phyloP scores from a whole-genome alignment of 768 basidiomycete genomes.

The Peribolospora baueri region DNA sequence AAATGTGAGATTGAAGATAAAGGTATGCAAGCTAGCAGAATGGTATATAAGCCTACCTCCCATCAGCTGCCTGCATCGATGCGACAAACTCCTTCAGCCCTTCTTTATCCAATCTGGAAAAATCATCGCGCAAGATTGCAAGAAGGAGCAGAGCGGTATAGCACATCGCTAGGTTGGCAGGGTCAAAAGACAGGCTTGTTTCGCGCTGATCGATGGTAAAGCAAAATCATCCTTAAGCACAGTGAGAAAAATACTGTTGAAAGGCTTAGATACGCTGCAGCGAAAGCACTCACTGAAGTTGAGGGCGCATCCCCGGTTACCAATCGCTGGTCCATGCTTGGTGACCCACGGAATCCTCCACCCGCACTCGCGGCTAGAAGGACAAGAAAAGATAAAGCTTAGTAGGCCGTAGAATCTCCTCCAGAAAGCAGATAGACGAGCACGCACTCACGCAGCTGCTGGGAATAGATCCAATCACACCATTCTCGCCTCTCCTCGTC shows the following conservation, averaged over 20 bases:
- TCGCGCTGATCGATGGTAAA: conserved; percentile 10
- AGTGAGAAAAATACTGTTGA: not conserved
- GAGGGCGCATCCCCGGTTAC: conserved; percentile 35
- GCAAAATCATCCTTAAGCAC: conserved; percentile 5
- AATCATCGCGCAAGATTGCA: conserved; percentile 65
- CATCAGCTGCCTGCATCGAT: conserved; percentile 51
- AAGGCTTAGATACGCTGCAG: conserved; percentile 5
- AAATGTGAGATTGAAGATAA: not conserved
- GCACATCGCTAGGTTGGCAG: conserved; percentile 73
- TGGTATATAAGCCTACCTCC: conserved; percentile 35
- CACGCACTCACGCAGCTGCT: conserved; percentile 37
- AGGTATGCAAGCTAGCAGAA: not conserved
- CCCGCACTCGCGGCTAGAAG: conserved; percentile 1
- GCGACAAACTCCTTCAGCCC: conserved; percentile 44
- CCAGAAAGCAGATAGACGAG: conserved; percentile 5
- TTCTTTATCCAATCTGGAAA: conserved; percentile 38
- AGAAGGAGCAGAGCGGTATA: conserved; percentile 72
- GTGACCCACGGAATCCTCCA: conserved; percentile 10
- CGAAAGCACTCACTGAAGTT: conserved; percentile 18
- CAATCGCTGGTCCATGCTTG: not conserved
- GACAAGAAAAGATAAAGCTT: not conserved
- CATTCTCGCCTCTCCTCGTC: conserved; percentile 36
- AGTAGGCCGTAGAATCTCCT: conserved; percentile 2
- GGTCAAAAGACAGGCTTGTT: conserved; percentile 23
- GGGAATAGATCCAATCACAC: conserved; percentile 70